Percentiles rank a stretch among this genome's conserved stretches.
Conservation (phyloP, 768 basidiomycete genomes). For the Mycena vulgaris region DNA sequence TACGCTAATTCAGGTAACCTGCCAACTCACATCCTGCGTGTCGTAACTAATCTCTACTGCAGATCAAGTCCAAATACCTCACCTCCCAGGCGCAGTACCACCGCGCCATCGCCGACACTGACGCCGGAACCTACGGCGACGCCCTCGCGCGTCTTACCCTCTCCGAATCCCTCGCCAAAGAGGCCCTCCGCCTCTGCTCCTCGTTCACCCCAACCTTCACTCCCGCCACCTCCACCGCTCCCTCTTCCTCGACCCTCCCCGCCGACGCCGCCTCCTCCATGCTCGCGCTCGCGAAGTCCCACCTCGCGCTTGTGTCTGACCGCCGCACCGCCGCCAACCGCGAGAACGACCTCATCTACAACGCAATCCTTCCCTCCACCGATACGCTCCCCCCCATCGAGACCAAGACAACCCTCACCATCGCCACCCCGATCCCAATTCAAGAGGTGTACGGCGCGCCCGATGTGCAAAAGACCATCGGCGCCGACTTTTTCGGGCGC, state of each 20-base stretch:
- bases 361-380: slow-evolving; percentile 85
- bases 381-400: slow-evolving; percentile 89
- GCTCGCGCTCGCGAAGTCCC: slow-evolving; percentile 87
- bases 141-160: slow-evolving; percentile 84
- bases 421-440: slow-evolving; percentile 91
- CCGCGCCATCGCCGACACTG: slow-evolving; percentile 83
- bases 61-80: slow-evolving; percentile 96
- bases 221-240: slow-evolving; percentile 56
- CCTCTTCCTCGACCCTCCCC: slow-evolving; percentile 86
- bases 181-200: slow-evolving; percentile 69
- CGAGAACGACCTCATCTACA: slow-evolving; percentile 98
- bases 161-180: slow-evolving; percentile 87
- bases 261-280: slow-evolving; percentile 88
- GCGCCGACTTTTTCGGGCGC: slow-evolving; percentile 89
- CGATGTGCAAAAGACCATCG: slow-evolving; percentile 96
- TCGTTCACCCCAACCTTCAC: slow-evolving; percentile 37
- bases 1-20: slow-evolving; percentile 81
- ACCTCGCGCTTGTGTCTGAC: slow-evolving; percentile 83
- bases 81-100: slow-evolving; percentile 90
- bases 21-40: neutral
- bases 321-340: slow-evolving; percentile 81
- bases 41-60: slow-evolving; percentile 21
- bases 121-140: slow-evolving; percentile 88
- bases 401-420: slow-evolving; percentile 66
- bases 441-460: slow-evolving; percentile 94